Evolutionary conservation across 2,329 filamentous ascomycete species (phyloP).

Genomic region (Microdochium paspali): DNA sequence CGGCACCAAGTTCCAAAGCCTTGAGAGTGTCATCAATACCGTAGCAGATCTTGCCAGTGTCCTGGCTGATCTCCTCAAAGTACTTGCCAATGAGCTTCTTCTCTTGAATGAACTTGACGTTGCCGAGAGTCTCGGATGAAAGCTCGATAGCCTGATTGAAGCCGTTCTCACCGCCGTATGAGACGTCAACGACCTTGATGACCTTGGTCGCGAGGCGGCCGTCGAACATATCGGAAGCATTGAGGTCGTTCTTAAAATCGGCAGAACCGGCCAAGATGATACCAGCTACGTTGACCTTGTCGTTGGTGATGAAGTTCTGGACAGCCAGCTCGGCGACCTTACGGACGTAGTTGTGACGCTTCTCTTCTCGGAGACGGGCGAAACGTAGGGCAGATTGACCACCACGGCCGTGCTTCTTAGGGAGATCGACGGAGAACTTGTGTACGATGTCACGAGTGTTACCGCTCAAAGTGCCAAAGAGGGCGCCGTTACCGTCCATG

Average conservation of each 20-base stretch:
- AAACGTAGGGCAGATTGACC: slow-evolving; percentile 99
- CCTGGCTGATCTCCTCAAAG: slow-evolving; percentile 98
- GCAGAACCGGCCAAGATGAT: slow-evolving; percentile 93
- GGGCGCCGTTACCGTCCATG: slow-evolving; percentile 98
- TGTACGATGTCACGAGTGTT: slow-evolving; percentile 96
- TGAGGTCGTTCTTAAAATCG: slow-evolving; percentile 99
- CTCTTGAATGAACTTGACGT: slow-evolving; percentile 99
- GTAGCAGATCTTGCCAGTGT: slow-evolving; percentile 95
- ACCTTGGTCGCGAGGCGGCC: slow-evolving; percentile 85
- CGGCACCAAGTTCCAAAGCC: slow-evolving; percentile 89
- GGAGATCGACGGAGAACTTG: slow-evolving; percentile 97
- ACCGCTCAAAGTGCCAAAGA: slow-evolving; percentile 93
- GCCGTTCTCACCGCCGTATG: slow-evolving; percentile 96
- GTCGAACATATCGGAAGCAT: slow-evolving; percentile 96
- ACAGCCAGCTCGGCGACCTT: slow-evolving; percentile 97
- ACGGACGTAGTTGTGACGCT: slow-evolving; percentile 99
- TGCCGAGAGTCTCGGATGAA: slow-evolving; percentile 88
- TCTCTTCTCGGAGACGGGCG: slow-evolving; percentile 97
- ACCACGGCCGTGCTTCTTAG: slow-evolving; percentile 99
- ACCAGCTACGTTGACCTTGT: slow-evolving; percentile 97
- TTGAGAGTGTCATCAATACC: slow-evolving; percentile 97
- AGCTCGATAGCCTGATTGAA: slow-evolving; percentile 99
- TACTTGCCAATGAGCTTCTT: slow-evolving; percentile 99
- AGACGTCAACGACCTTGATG: slow-evolving; percentile 98
- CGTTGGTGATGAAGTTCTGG: slow-evolving; percentile 96